Base-by-base conservation (phyloP, 805 yeast species). In the Hanseniaspora lindneri region DNA sequence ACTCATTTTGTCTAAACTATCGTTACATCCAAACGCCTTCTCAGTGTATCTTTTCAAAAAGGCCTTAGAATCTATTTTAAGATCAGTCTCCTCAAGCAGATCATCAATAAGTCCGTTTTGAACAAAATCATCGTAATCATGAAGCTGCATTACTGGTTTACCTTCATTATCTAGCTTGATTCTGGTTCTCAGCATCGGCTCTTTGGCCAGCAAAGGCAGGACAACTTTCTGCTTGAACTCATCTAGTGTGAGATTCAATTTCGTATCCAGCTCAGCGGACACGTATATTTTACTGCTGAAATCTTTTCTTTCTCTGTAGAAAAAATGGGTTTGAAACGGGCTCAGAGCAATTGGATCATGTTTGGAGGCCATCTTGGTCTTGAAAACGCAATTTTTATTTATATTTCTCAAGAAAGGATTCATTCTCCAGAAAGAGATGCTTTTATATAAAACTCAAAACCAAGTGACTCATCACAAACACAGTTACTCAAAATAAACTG, bases 161-260 rank as follows among this genome's bases (percentile, higher is more conserved):
- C 23, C 21, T 7, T 33, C 19, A 6, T 33, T 14, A 8, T 8
- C 13, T 8, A 17, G 19, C 7, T 33, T 8, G 3, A 37, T 37
- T 37, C 30, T 37, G 2, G 47, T 11, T 23, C 51, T 19, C 7
- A 49, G 20, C 4, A 35, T n/a, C 21, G 46, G 46, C 20, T 49
- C 47, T 13, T 41, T 33, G 4, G 11, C 32, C 2, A 41, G 21
- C 28, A 49, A 21, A 5, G 19, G 25, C 19, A 7, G 16, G 14
- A 49, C 2, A n/a, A 43, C 30, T 14, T 27, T 11, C 9, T 25
- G 13, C 11, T 28, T 37, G 35, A 46, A 39, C n/a, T 32, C 39
- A 3, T 46, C 27, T 3, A 23, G 8, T 4, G 29, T n/a, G 1
- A 42, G 10, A 11, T 11, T 16, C 7, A 39, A 17, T 7, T 29